phyloP scores from a whole-genome alignment of 768 basidiomycete species.

The Suillus ampliporus region DNA sequence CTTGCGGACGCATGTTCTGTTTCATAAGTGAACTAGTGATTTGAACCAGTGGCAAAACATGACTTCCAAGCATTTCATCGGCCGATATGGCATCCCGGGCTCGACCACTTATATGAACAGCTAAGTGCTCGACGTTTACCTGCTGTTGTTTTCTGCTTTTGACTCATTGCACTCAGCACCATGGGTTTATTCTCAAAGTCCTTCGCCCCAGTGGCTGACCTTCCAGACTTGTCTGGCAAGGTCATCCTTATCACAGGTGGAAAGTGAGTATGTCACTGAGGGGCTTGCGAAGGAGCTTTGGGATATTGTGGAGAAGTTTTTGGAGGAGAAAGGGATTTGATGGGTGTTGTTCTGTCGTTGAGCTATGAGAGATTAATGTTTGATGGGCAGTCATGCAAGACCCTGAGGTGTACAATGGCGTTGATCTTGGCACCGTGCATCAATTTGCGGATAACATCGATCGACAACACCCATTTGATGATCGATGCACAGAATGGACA shows the following conservation, averaged over 20 bases:
- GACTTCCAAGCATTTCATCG: background rate
- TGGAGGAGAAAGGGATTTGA: conserved; percentile 29
- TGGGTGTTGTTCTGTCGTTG: background rate
- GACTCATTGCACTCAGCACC: conserved; percentile 6
- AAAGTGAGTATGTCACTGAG: conserved; percentile 46
- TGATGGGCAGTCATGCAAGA: too few species aligned
- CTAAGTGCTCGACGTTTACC: background rate
- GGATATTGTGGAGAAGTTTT: conserved; percentile 30
- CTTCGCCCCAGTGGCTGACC: conserved; percentile 45
- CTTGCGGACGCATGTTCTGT: too few species aligned
- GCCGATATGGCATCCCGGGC: too few species aligned
- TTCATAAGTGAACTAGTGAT: too few species aligned
- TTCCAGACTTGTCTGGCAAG: conserved; percentile 53
- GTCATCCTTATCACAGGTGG: conserved; percentile 63
- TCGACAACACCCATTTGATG: too few species aligned
- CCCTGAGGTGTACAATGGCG: too few species aligned
- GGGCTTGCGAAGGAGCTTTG: conserved; percentile 36
- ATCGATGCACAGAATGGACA: too few species aligned
- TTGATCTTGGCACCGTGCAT: too few species aligned
- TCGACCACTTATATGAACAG: background rate
- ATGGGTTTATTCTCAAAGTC: conserved; percentile 31
- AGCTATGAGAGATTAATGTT: background rate
- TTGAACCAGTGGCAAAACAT: background rate
- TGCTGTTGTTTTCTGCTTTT: too few species aligned
- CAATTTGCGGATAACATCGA: too few species aligned